Evolutionary conservation across 2,329 filamentous ascomycete genomes (phyloP).

Genomic region (Juglanconis sp.): DNA sequence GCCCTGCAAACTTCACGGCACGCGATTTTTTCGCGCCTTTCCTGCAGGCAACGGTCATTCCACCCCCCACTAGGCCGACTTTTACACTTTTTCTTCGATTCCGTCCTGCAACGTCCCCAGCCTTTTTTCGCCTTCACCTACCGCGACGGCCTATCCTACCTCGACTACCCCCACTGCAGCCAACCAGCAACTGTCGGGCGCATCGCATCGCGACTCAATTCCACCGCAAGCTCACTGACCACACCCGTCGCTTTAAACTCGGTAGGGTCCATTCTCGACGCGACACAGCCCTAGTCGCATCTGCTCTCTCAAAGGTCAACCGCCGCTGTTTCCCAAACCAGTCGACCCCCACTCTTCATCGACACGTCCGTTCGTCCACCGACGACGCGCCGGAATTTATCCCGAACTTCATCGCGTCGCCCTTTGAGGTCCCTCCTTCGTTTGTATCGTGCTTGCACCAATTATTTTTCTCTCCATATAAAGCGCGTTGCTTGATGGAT

Average conservation of each 20-base stretch:
- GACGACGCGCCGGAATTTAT: slow-evolving; percentile 13
- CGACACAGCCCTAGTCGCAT: slow-evolving; percentile 7
- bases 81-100: slow-evolving; percentile 38
- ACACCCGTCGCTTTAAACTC: slow-evolving; percentile 2
- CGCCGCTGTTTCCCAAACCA: background rate
- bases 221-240: background rate
- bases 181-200: slow-evolving; percentile 8
- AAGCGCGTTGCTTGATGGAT: slow-evolving; percentile 25
- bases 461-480: background rate
- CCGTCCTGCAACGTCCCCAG: background rate
- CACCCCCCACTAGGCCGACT: slow-evolving; percentile 33
- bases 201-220: slow-evolving; percentile 6
- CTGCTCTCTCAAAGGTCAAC: background rate
- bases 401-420: slow-evolving; percentile 7
- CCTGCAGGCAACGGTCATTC: slow-evolving; percentile 39
- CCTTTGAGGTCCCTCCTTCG: slow-evolving; percentile 1
- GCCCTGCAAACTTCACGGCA: slow-evolving; percentile 50
- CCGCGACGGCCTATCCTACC: slow-evolving; percentile 3
- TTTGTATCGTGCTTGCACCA: background rate
- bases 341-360: background rate
- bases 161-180: slow-evolving; percentile 13
- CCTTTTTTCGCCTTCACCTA: slow-evolving; percentile 6
- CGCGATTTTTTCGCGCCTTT: slow-evolving; percentile 51
- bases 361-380: slow-evolving; percentile 9
- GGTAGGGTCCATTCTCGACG: background rate